phyloP scores from a whole-genome alignment of 2,329 filamentous ascomycete genomes.

The Rutstroemia sp. region DNA sequence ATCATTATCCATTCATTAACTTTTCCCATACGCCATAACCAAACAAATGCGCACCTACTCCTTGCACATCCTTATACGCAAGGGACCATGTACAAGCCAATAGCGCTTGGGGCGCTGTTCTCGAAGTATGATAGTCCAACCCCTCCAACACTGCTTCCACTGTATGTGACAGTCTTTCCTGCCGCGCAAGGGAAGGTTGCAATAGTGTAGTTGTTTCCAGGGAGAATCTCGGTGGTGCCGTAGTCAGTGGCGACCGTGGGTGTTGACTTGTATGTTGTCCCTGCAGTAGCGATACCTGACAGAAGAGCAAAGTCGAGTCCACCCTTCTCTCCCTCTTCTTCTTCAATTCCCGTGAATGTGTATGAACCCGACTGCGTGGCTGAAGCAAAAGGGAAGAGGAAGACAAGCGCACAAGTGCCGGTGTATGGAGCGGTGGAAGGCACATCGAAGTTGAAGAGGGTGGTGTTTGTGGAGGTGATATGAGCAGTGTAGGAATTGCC shows the following conservation, averaged over 20 bases:
- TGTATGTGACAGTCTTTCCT: conserved; percentile 42
- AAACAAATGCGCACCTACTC: neutral
- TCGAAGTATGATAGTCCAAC: conserved; percentile 55
- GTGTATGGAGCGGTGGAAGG: conserved; percentile 34
- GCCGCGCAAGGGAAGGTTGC: conserved; percentile 46
- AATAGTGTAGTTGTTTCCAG: conserved; percentile 48
- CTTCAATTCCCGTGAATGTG: conserved; percentile 46
- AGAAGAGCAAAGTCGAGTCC: conserved; percentile 39
- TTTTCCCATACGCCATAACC: neutral
- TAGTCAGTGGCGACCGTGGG: conserved; percentile 39
- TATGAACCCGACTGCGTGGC: conserved; percentile 41
- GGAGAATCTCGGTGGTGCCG: conserved; percentile 37
- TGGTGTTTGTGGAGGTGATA: conserved; percentile 34
- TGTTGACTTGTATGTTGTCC: conserved; percentile 47
- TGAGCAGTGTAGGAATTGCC: conserved; percentile 51
- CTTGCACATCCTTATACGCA: conserved; percentile 4
- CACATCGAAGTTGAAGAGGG: conserved; percentile 66
- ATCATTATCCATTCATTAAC: neutral
- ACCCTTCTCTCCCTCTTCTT: conserved; percentile 32
- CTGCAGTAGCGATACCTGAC: conserved; percentile 33
- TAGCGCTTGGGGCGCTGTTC: conserved; percentile 47
- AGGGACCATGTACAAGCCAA: conserved; percentile 33
- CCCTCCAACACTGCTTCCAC: conserved; percentile 42
- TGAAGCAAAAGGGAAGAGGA: conserved; percentile 48
- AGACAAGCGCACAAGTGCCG: conserved; percentile 51